A percentile compares a stretch with the other conserved stretches of the same genome.
phyloP scores from a whole-genome alignment of 805 yeast species.

The Yarrowia sp. region DNA sequence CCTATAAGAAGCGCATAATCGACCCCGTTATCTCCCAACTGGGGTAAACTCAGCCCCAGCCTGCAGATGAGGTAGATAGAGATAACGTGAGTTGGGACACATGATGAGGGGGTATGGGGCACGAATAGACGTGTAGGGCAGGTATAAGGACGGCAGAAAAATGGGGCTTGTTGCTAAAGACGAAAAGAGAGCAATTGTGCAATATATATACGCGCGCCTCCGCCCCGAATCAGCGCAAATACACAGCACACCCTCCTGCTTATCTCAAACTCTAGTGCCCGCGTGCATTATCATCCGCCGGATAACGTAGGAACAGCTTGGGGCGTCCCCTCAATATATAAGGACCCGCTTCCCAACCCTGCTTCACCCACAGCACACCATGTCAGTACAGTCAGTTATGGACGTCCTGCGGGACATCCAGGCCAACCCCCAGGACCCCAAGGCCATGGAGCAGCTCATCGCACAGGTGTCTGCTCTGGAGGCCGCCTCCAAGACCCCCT shows the following conservation, averaged over 20 bases:
- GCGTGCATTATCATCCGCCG: conserved; percentile 22
- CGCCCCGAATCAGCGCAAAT: too few species aligned
- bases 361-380: not conserved
- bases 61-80: conserved; percentile 12
- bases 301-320: conserved; percentile 14
- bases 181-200: not conserved
- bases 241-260: too few species aligned
- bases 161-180: not conserved
- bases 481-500: not conserved
- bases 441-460: conserved; percentile 16
- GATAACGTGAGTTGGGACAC: conserved; percentile 20
- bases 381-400: conserved; percentile 24
- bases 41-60: conserved; percentile 20
- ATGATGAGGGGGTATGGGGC: conserved; percentile 9
- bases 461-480: conserved; percentile 11
- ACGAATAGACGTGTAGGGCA: not conserved
- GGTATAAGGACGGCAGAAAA: not conserved
- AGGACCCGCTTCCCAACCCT: not conserved
- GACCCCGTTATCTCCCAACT: conserved; percentile 22
- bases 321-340: not conserved
- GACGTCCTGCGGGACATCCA: conserved; percentile 24
- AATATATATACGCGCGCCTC: too few species aligned
- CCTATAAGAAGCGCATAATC: conserved; percentile 20
- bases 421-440: conserved; percentile 5
- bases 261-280: conserved; percentile 13